Evolutionary conservation across 1,284 basidiomycete genomes (phyloP), one percentile per base, ranked within the genome.

Genomic region (Trichosporon sp.): DNA sequence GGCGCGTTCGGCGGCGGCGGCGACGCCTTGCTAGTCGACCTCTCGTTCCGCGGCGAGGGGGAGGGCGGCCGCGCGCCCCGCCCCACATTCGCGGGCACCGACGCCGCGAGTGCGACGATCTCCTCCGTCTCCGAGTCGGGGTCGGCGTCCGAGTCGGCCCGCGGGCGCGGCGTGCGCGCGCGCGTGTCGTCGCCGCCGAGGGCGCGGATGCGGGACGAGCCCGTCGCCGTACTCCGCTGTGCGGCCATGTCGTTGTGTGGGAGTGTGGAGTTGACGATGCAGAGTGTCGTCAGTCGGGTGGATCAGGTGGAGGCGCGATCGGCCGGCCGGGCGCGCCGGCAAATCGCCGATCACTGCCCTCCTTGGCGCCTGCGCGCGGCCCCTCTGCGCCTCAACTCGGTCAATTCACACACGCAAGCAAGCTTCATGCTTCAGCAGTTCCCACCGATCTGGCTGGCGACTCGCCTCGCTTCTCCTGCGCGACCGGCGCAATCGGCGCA

Each of bases 201-300:
- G 29, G 27, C 56, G 3, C 27, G 27, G 18, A 31, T 18, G 12
- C 27, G 56, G 13, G 18, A n/a, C 13, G 56, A 11, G 56, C 56
- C 27, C 27, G 56, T 60, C 56, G 56, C 56, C 56, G 56, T 60
- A 29, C 56, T 31, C 56, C 56, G 56, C 29, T 60, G 56, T n/a
- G 27, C 18, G 15, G 18, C 18, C 27, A 29, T 31, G 15, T n/a
- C 29, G 11, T 13, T 29, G 27, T 60, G 53, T 5, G 53, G 23
- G 53, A 23, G 53, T 58, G 53, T 18, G 21, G 56, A 25, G 56
- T 11, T 15, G 27, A n/a, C 32, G 29, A 32, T 31, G 56, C 3
- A 51, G n/a, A 29, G 29, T 21, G 56, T 31, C 18, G 56, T 60
- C 21, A n/a, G 56, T 29, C 27, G 11, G 27, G 25, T 15, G 13